Evolutionary conservation across 1,284 basidiomycete genomes (phyloP).

Genomic region (Pisolithus thermaeus): DNA sequence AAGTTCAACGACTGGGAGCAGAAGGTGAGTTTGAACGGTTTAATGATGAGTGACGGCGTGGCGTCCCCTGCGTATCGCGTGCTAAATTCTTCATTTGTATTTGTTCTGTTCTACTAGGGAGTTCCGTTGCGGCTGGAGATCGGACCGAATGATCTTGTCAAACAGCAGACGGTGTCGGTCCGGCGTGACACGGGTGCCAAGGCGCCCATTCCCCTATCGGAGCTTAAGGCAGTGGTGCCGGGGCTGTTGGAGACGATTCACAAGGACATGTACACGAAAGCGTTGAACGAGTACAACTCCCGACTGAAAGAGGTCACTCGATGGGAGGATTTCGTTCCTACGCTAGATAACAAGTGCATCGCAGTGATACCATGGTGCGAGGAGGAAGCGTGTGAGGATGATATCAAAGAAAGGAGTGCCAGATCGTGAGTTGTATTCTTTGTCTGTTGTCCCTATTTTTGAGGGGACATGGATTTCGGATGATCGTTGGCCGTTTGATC

Average conservation of each 20-base stretch:
- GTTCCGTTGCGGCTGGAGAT: constrained; percentile 96
- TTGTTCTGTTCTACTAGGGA: constrained; percentile 49
- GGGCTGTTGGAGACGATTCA: constrained; percentile 85
- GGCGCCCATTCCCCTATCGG: constrained; percentile 62
- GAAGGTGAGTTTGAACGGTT: constrained; percentile 48
- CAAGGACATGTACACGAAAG: constrained; percentile 79
- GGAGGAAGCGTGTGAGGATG: constrained; percentile 90
- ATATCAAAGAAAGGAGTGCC: constrained; percentile 93
- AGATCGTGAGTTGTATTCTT: constrained; percentile 62
- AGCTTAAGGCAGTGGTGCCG: constrained; percentile 56
- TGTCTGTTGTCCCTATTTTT: not conserved
- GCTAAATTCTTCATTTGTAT: not conserved
- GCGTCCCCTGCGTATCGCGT: not conserved
- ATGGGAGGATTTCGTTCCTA: constrained; percentile 91
- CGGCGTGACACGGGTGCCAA: constrained; percentile 87
- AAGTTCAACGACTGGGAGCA: constrained; percentile 99
- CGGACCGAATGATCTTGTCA: constrained; percentile 88
- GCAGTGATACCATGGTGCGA: constrained; percentile 98
- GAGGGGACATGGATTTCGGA: not conserved
- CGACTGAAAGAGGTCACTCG: constrained; percentile 70
- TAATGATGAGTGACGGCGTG: not conserved
- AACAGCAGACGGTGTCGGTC: constrained; percentile 78
- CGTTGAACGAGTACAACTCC: constrained; percentile 72
- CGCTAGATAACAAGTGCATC: constrained; percentile 85
- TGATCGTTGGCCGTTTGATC: too few relatives aligned